Percentiles rank a stretch among this genome's conserved stretches.
Evolutionary conservation across 2,329 filamentous ascomycete genomes (phyloP).

Genomic region (Nemania serpens): DNA sequence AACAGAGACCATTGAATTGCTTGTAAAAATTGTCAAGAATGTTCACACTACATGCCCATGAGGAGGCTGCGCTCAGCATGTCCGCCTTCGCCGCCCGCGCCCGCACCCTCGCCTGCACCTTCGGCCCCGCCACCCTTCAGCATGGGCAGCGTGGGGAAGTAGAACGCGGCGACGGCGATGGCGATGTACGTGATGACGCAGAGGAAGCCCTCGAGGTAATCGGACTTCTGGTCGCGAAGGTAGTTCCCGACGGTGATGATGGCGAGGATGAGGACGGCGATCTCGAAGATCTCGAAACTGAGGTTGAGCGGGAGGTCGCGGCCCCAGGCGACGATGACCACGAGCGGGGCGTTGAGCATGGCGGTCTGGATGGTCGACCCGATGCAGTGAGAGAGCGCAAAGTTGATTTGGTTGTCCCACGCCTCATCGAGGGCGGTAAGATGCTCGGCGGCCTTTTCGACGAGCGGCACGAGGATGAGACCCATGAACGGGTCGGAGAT

Average conservation of each 20-base stretch:
- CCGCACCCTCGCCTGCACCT: not conserved
- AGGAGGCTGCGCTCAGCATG: slow-evolving; percentile 21
- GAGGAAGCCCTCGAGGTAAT: slow-evolving; percentile 85
- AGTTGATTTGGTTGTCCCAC: slow-evolving; percentile 82
- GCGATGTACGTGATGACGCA: slow-evolving; percentile 71
- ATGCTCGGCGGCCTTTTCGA: slow-evolving; percentile 87
- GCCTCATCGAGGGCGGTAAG: slow-evolving; percentile 84
- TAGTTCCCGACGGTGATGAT: slow-evolving; percentile 90
- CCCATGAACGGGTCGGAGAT: slow-evolving; percentile 63
- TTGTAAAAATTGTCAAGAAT: too few relatives aligned
- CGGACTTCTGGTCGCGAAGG: slow-evolving; percentile 83
- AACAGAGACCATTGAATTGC: not conserved
- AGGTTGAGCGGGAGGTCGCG: slow-evolving; percentile 72
- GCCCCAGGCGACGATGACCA: slow-evolving; percentile 84
- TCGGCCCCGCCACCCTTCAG: not conserved
- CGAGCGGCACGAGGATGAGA: slow-evolving; percentile 78
- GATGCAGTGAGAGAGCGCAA: slow-evolving; percentile 83
- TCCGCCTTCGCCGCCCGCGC: not conserved
- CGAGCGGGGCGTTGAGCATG: slow-evolving; percentile 82
- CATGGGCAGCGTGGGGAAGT: slow-evolving; percentile 62
- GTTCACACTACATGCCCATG: not conserved
- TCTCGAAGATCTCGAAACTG: slow-evolving; percentile 86
- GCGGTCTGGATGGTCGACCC: slow-evolving; percentile 89
- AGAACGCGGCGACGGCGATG: slow-evolving; percentile 63
- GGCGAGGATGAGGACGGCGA: slow-evolving; percentile 78